phyloP scores from a whole-genome alignment of 2,329 filamentous ascomycete genomes.

The Incumbomyces delicatus region DNA sequence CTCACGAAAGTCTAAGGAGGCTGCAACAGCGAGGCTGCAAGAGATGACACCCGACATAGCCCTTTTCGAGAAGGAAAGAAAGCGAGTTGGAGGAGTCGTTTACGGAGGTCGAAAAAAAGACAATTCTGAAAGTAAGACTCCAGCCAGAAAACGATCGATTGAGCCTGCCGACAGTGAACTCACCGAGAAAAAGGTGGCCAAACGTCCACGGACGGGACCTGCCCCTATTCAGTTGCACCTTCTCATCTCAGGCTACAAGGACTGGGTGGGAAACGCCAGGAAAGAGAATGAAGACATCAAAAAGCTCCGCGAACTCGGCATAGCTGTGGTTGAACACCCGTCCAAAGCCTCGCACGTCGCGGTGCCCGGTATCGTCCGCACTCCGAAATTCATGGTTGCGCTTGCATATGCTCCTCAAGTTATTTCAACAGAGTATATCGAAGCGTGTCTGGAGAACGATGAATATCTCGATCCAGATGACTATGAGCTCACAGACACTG shows the following conservation, averaged over 20 bases:
- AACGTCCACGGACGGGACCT: constrained; percentile 23
- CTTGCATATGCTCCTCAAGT: constrained; percentile 71
- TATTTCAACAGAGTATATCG: constrained; percentile 68
- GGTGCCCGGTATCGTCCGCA: constrained; percentile 77
- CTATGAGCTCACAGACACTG: constrained; percentile 60
- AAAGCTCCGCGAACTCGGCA: constrained; percentile 72
- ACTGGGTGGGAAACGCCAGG: constrained; percentile 64
- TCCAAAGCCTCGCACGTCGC: constrained; percentile 74
- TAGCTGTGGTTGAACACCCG: constrained; percentile 67
- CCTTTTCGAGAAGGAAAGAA: constrained; percentile 87
- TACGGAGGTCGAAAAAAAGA: constrained; percentile 46
- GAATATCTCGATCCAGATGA: constrained; percentile 54
- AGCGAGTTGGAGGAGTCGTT: constrained; percentile 59
- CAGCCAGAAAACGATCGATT: constrained; percentile 34
- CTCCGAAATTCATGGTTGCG: constrained; percentile 84
- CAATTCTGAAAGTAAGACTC: constrained; percentile 29
- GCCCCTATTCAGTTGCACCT: constrained; percentile 64
- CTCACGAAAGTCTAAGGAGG: constrained; percentile 78
- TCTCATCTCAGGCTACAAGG: constrained; percentile 71
- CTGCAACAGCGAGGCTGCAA: constrained; percentile 68
- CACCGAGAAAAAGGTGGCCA: constrained; percentile 46
- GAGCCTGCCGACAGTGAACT: constrained; percentile 39
- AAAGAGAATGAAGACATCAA: constrained; percentile 72
- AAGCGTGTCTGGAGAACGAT: constrained; percentile 61
- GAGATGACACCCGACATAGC: constrained; percentile 74